Percentiles rank a stretch among this genome's conserved stretches.
These are phyloP conservation scores for Fusarium pininemorale DNA, from an alignment of 2,329 filamentous ascomycete species.

Conservation along the genomic window DNA sequence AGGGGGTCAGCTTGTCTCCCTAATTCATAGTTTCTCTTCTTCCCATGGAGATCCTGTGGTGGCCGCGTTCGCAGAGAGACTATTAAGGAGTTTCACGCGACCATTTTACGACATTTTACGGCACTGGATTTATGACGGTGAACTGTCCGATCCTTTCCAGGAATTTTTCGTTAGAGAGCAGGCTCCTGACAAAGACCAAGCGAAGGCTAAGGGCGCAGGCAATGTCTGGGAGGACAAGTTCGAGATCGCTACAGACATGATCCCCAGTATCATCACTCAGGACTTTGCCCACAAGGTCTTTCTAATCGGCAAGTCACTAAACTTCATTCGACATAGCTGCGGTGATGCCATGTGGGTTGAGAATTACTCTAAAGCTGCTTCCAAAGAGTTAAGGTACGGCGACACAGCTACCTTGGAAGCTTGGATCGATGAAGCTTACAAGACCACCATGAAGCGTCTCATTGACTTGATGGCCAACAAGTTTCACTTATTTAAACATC, in stretches of 20 bases:
- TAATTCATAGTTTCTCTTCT: slow-evolving; percentile 92
- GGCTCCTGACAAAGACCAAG: slow-evolving; percentile 59
- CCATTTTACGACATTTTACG: slow-evolving; percentile 97
- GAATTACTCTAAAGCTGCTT: slow-evolving; percentile 90
- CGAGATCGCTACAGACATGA: slow-evolving; percentile 83
- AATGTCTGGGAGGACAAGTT: slow-evolving; percentile 99
- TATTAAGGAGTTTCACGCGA: slow-evolving; percentile 85
- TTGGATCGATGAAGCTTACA: slow-evolving; percentile 97
- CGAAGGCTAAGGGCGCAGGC: slow-evolving; percentile 71
- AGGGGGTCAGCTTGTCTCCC: slow-evolving; percentile 89
- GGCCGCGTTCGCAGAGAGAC: slow-evolving; percentile 87
- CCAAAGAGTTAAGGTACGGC: slow-evolving; percentile 90
- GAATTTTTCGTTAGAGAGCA: slow-evolving; percentile 97
- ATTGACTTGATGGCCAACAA: slow-evolving; percentile 95
- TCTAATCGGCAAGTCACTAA: slow-evolving; percentile 95
- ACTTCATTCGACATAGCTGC: slow-evolving; percentile 97
- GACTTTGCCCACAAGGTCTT: slow-evolving; percentile 98
- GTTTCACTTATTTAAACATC: slow-evolving; percentile 92
- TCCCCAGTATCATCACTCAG: slow-evolving; percentile 90
- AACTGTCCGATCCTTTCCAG: slow-evolving; percentile 92
- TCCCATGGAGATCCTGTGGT: slow-evolving; percentile 97
- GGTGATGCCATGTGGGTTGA: slow-evolving; percentile 96
- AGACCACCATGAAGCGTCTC: slow-evolving; percentile 94
- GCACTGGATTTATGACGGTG: slow-evolving; percentile 98
- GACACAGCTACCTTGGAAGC: slow-evolving; percentile 91